A percentile compares a stretch with the other conserved stretches of the same genome.
Conservation (phyloP, 2,329 filamentous ascomycete species). For the Hawksworthiomyces lignivorus region DNA sequence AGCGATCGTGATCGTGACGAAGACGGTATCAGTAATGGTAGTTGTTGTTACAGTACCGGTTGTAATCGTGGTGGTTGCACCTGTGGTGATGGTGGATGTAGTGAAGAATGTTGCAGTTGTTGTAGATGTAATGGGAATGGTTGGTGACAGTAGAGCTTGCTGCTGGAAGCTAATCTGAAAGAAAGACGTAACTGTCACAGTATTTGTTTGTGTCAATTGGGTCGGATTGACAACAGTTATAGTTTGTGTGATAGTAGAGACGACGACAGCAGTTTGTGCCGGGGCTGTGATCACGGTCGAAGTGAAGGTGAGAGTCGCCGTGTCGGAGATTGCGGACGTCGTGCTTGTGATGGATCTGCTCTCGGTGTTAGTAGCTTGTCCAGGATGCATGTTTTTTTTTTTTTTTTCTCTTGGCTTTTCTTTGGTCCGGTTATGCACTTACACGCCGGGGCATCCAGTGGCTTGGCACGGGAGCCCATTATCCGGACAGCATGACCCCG, state of each 20-base stretch:
- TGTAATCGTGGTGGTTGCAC: slow-evolving; percentile 12
- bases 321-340: slow-evolving; percentile 13
- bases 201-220: slow-evolving; percentile 17
- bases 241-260: slow-evolving; percentile 16
- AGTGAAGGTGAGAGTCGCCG: slow-evolving; percentile 15
- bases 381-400: neutral
- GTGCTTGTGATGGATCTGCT: neutral
- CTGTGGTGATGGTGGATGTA: slow-evolving; percentile 13
- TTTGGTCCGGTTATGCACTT: neutral
- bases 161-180: neutral
- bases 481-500: slow-evolving; percentile 3
- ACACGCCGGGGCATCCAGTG: neutral
- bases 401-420: neutral
- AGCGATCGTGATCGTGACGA: slow-evolving; percentile 15
- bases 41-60: slow-evolving; percentile 9
- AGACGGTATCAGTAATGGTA: slow-evolving; percentile 14
- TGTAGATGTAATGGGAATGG: neutral
- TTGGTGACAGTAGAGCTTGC: no score
- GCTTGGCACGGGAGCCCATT: neutral
- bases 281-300: slow-evolving; percentile 13
- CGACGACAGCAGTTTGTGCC: slow-evolving; percentile 12
- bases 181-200: slow-evolving; percentile 14
- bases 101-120: slow-evolving; percentile 7
- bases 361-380: neutral
- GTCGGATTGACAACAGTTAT: slow-evolving; percentile 20